These are phyloP conservation scores for Oehlia diaphana DNA, from an alignment of 192 early-diverging fungal genomes.

Conservation along the genomic window DNA sequence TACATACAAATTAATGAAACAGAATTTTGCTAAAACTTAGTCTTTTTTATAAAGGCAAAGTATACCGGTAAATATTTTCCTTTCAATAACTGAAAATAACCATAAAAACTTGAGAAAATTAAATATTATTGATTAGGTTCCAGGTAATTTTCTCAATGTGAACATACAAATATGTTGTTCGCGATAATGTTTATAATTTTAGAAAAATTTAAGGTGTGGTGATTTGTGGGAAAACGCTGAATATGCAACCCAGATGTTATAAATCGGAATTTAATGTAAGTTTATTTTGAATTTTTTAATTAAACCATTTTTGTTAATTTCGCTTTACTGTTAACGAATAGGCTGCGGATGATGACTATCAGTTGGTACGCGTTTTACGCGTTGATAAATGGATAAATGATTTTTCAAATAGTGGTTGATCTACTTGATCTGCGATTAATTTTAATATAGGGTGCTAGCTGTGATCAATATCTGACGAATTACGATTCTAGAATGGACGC, in stretches of 20 bases:
- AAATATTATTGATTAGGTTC: background rate
- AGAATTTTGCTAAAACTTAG: background rate
- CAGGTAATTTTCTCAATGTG: background rate
- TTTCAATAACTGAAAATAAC: too few relatives aligned
- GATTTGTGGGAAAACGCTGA: background rate
- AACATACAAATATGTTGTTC: background rate
- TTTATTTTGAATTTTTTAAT: background rate
- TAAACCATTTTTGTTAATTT: background rate
- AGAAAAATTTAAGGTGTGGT: background rate
- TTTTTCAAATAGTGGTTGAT: background rate
- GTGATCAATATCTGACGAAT: slow-evolving; percentile 7
- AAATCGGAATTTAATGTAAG: background rate
- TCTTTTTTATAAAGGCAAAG: background rate
- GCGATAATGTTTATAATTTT: background rate
- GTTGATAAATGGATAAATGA: too few relatives aligned
- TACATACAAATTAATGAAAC: background rate
- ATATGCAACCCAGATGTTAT: background rate
- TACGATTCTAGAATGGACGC: slow-evolving; percentile 2
- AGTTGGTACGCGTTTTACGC: background rate
- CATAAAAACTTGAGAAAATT: background rate
- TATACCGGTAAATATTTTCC: background rate
- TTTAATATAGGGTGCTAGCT: slow-evolving; percentile 1
- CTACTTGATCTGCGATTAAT: background rate
- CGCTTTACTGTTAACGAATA: background rate
- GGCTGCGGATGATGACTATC: slow-evolving; percentile 22